Conservation (phyloP, 2,329 filamentous ascomycete genomes). For the Bipolaris victoriae region DNA sequence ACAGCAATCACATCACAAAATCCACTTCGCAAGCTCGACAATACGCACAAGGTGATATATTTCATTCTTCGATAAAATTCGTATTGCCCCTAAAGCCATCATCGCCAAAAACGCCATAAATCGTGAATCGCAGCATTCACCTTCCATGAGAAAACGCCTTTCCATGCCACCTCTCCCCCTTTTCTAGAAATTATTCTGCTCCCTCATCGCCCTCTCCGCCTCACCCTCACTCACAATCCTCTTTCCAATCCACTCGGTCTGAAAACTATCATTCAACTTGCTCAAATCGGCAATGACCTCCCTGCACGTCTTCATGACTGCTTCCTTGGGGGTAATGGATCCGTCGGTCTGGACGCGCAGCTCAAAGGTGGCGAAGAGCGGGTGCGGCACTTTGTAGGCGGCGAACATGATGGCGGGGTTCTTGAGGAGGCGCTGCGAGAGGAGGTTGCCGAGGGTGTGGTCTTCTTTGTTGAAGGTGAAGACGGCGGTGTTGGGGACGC, state of each 20-base stretch:
- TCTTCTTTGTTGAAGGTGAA: constrained; percentile 98
- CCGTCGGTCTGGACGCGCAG: constrained; percentile 94
- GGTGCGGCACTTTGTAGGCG: constrained; percentile 75
- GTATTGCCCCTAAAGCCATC: no score
- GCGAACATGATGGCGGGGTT: constrained; percentile 86
- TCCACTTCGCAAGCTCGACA: no score
- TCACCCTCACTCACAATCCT: constrained; percentile 46
- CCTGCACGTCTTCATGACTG: constrained; percentile 79
- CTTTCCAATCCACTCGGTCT: constrained; percentile 68
- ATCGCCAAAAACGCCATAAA: no score
- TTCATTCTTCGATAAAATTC: no score
- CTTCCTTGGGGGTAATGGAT: constrained; percentile 84
- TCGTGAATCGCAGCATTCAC: no score
- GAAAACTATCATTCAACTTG: constrained; percentile 84
- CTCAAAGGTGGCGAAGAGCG: constrained; percentile 60
- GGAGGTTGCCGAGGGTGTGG: constrained; percentile 90
- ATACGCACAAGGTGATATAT: no score
- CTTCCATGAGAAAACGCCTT: no score
- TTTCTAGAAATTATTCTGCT: constrained; percentile 37
- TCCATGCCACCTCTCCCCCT: no score
- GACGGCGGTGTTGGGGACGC: constrained; percentile 91
- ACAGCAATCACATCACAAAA: no score
- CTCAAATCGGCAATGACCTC: constrained; percentile 82
- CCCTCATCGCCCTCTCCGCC: constrained; percentile 39
- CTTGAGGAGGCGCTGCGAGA: constrained; percentile 83